Base-by-base conservation (phyloP, 306 rosid species). In the Rosa lucieae region DNA sequence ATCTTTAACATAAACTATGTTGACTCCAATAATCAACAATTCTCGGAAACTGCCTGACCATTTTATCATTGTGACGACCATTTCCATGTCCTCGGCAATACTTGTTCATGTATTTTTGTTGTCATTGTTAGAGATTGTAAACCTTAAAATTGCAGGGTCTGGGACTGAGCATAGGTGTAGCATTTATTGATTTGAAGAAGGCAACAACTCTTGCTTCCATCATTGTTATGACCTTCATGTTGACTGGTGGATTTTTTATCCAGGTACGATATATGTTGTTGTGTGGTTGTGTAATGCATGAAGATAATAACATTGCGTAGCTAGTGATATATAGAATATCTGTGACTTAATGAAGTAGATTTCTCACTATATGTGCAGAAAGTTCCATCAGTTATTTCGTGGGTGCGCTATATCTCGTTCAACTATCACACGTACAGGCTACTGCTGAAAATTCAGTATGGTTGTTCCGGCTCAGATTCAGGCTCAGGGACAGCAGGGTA, bases 171-270 rank as follows among this genome's bases (percentile, higher is more conserved):
- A 95, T 95, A 53, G 99, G 99, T 21, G 99, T 98, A 12, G 81
- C 96, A 47, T 84, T 92, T 0, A 89, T 87, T 90, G 99, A 92
- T 74, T 73, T 91, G 76, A 92, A 92, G 87, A 91, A 87, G 84
- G 99, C 99, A 37, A 91, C 99, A 40, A 91, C 99, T 29, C 73
- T 95, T 70, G 97, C 96, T 78, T 95, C 99, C 1, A 95, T 92
- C 8, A 90, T 93, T 76, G 98, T 91, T n/a, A 95, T 95, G 99
- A 91, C 99, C 78, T 95, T 95, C 90, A 95, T 95, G 99, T 84
- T 92, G 17, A 92, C 99, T 39, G 98, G 99, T 77, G 99, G 99
- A 62, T 95, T 92, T 88, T 91, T 95, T 59, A 94, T 95, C 47
- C 82, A 92, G 91, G 99, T 90, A 83, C 74, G 73, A 23, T n/a